Conservation (phyloP, 2,329 filamentous ascomycete species). For the Calonectria naviculata region DNA sequence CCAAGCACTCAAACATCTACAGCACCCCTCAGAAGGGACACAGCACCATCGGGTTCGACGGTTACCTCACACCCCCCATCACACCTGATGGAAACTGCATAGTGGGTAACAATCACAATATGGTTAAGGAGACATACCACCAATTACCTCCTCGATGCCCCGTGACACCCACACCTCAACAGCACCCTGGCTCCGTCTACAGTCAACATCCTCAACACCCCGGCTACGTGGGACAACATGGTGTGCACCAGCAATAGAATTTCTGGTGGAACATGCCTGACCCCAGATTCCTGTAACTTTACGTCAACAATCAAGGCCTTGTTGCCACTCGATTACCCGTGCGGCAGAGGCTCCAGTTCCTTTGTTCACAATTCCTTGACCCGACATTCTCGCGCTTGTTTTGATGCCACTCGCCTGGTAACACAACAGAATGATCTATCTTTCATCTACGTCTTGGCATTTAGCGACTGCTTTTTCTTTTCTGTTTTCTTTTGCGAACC, state of each 20-base stretch:
- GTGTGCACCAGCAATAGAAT: conserved; percentile 55
- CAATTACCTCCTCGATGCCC: conserved; percentile 66
- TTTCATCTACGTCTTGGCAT: conserved; percentile 57
- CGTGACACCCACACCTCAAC: conserved; percentile 69
- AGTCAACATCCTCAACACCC: conserved; percentile 48
- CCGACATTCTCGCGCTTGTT: conserved; percentile 40
- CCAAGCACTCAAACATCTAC: conserved; percentile 71
- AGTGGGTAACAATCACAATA: conserved; percentile 53
- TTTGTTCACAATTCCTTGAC: conserved; percentile 26
- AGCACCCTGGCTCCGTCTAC: conserved; percentile 50
- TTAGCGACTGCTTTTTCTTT: conserved; percentile 54
- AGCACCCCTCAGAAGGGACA: conserved; percentile 84
- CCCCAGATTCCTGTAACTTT: conserved; percentile 1
- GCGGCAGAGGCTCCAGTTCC: conserved; percentile 13
- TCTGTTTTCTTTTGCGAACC: conserved; percentile 45
- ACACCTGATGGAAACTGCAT: conserved; percentile 78
- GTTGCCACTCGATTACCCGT: conserved; percentile 9
- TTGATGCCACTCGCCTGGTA: conserved; percentile 46
- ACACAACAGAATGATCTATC: conserved; percentile 44
- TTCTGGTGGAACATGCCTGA: conserved; percentile 13
- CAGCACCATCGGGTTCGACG: conserved; percentile 73
- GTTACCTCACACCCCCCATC: conserved; percentile 87
- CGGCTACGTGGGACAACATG: conserved; percentile 55
- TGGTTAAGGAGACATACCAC: conserved; percentile 59
- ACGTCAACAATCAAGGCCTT: conserved; percentile 18